Conservation (phyloP, 331 rosid species). For the Pyrus hybrid region DNA sequence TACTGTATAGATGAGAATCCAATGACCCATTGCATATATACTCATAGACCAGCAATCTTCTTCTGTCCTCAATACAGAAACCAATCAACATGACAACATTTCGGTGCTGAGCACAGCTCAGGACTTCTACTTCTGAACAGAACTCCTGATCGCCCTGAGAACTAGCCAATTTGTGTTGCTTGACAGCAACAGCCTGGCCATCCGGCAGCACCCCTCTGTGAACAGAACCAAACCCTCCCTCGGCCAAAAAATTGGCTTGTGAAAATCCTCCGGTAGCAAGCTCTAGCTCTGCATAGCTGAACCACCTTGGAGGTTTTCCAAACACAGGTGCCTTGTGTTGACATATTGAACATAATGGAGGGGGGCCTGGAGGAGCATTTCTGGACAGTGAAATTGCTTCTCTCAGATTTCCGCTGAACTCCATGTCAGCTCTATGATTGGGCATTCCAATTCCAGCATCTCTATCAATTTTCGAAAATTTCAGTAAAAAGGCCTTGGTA, state of each 20-base stretch:
- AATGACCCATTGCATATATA: conserved; percentile 84
- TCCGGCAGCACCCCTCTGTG: conserved; percentile 87
- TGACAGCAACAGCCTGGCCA: conserved; percentile 87
- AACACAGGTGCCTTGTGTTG: conserved; percentile 92
- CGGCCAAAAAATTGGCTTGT: conserved; percentile 80
- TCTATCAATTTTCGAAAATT: conserved; percentile 54
- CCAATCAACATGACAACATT: conserved; percentile 92
- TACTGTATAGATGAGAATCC: conserved; percentile 83
- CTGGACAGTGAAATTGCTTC: conserved; percentile 75
- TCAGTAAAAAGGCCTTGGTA: conserved; percentile 45
- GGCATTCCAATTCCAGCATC: conserved; percentile 55
- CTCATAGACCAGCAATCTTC: conserved; percentile 80
- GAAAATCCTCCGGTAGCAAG: conserved; percentile 90
- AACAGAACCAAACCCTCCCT: conserved; percentile 88
- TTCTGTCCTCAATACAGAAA: conserved; percentile 75
- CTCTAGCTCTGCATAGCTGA: conserved; percentile 76
- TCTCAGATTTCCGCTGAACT: conserved; percentile 72
- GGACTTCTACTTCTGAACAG: conserved; percentile 88
- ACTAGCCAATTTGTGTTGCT: conserved; percentile 89
- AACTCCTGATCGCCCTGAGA: conserved; percentile 84
- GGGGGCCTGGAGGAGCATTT: conserved; percentile 76
- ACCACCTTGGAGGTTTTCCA: conserved; percentile 88
- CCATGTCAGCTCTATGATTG: conserved; percentile 42
- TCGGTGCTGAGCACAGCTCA: conserved; percentile 91
- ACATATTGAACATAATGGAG: conserved; percentile 84